These are phyloP conservation scores for Epichloe sylvatica DNA, from an alignment of 2,329 filamentous ascomycete genomes.

Conservation along the genomic window DNA sequence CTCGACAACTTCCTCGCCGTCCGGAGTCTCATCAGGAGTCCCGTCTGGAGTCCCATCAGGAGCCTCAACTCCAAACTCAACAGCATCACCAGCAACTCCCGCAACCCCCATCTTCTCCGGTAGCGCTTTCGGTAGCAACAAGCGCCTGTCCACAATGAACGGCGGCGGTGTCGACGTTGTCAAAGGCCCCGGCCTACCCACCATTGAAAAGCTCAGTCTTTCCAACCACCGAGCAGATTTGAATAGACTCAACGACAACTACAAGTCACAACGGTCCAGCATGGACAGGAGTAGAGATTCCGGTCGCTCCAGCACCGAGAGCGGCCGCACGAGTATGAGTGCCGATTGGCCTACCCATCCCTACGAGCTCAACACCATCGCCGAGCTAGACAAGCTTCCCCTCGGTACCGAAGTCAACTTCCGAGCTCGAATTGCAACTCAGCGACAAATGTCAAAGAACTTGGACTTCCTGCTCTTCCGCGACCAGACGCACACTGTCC, in stretches of 20 bases:
- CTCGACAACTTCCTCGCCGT: constrained; percentile 1
- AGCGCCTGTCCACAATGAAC: constrained; percentile 15
- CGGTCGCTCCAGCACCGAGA: constrained; percentile 16
- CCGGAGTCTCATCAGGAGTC: constrained; percentile 1
- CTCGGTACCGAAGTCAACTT: constrained; percentile 28
- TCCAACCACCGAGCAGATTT: constrained; percentile 12
- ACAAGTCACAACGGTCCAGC: constrained; percentile 12
- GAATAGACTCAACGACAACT: constrained; percentile 6
- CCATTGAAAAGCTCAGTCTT: constrained; percentile 14
- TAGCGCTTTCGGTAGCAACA: constrained; percentile 11
- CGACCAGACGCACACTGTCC: constrained; percentile 69
- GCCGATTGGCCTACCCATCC: constrained; percentile 26
- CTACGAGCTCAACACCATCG: constrained; percentile 25
- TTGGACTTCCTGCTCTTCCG: constrained; percentile 78
- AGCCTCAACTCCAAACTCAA: constrained; percentile 7
- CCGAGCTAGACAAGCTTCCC: constrained; percentile 23
- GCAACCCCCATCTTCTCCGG: neutral
- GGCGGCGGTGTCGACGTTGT: constrained; percentile 20
- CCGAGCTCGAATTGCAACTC: constrained; percentile 37
- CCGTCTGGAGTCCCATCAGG: neutral
- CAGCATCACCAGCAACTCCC: constrained; percentile 6
- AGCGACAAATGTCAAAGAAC: constrained; percentile 67
- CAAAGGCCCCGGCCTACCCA: constrained; percentile 17
- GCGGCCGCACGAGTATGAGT: constrained; percentile 22
- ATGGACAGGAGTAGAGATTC: constrained; percentile 16